phyloP scores from a whole-genome alignment of 2,329 filamentous ascomycete species.

The Penicillium sp. region DNA sequence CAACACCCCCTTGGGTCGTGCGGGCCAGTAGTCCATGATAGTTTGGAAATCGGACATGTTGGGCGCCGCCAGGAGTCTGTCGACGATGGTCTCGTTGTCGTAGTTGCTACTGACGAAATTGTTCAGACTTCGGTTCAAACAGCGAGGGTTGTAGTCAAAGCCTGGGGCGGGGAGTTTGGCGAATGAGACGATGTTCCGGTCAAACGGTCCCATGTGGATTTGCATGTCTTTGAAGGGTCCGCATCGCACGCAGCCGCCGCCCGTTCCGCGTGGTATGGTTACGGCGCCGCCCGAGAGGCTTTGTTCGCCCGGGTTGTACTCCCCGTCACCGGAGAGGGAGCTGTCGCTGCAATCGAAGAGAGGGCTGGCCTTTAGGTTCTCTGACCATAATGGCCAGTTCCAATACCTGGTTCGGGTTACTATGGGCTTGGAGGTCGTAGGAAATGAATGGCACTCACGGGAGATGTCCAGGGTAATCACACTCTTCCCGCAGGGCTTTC shows the following conservation, averaged over 20 bases:
- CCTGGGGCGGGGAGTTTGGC: slow-evolving; percentile 12
- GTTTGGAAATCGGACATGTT: slow-evolving; percentile 30
- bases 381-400: slow-evolving; percentile 39
- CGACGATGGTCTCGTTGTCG: slow-evolving; percentile 15
- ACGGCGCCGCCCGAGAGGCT: slow-evolving; percentile 25
- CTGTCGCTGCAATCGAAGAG: slow-evolving; percentile 42
- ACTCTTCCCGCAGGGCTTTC: slow-evolving; percentile 24
- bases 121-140: slow-evolving; percentile 22
- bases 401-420: slow-evolving; percentile 31
- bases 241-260: slow-evolving; percentile 30
- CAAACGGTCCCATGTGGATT: slow-evolving; percentile 25
- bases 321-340: slow-evolving; percentile 41
- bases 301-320: slow-evolving; percentile 23
- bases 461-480: slow-evolving; percentile 29
- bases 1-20: slow-evolving; percentile 19
- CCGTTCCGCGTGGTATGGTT: slow-evolving; percentile 34
- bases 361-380: slow-evolving; percentile 33
- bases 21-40: slow-evolving; percentile 30
- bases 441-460: slow-evolving; percentile 9
- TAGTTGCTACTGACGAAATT: slow-evolving; percentile 22
- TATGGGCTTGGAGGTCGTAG: not conserved
- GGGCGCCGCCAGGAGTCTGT: slow-evolving; percentile 9
- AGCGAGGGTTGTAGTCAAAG: slow-evolving; percentile 25
- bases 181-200: slow-evolving; percentile 7
- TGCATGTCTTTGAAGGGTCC: slow-evolving; percentile 34